Conservation (phyloP, 176 grass and related monocot genomes). For the Zea mays region Zm-B73-REFERENCE-NAM-5.0 NC_050096.1:72090501-72091000, state of each 20-base stretch:
- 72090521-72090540: no score
- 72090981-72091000: constrained; percentile 40
- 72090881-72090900: not conserved
- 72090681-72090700: no score
- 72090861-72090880: constrained; percentile 24
- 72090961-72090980: not conserved
- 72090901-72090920: not conserved
- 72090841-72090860: not conserved
- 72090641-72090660: no score
- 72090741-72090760: not conserved
- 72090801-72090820: constrained; percentile 29
- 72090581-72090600: no score
- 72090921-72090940: not conserved
- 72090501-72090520: no score
- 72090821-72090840: not conserved
- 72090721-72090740: not conserved
- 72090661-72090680: no score
- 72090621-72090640: no score
- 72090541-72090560: no score
- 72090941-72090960: not conserved
- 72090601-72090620: no score
- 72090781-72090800: not conserved
- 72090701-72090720: not conserved
- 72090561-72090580: no score
- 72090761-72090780: not conserved